Percentiles rank a stretch among this genome's conserved stretches.
Evolutionary conservation across 164 flowering plant species (phyloP).

Genomic region (Dillenia turbinata): DNA sequence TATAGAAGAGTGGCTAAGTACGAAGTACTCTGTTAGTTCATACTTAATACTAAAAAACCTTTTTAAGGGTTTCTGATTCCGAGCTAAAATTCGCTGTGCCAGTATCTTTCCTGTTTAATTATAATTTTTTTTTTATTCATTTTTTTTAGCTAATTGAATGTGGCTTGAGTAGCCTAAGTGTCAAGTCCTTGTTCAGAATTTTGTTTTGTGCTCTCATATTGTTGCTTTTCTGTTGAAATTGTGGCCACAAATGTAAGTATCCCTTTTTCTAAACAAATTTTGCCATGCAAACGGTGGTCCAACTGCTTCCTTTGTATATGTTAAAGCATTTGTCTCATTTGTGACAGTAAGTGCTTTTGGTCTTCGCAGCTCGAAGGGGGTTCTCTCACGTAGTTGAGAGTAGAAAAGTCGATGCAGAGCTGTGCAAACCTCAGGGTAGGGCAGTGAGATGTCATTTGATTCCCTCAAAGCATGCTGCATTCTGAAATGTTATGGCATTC

Average conservation of each 20-base stretch:
- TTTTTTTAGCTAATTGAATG: too few species aligned
- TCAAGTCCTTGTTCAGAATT: neutral
- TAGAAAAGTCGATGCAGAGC: too few species aligned
- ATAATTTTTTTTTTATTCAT: neutral
- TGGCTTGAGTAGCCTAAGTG: too few species aligned
- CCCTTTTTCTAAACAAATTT: neutral
- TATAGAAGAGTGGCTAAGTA: neutral
- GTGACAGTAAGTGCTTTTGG: neutral
- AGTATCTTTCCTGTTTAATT: neutral
- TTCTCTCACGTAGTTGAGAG: slow-evolving; percentile 39
- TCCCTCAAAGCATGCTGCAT: too few species aligned
- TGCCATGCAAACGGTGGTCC: neutral
- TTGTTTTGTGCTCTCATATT: neutral
- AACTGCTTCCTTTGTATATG: neutral
- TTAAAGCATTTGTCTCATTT: neutral
- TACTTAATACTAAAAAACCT: neutral
- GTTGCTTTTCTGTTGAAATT: neutral
- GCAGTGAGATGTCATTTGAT: too few species aligned
- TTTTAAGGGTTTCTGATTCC: neutral
- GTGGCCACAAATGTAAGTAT: neutral
- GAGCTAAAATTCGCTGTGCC: neutral
- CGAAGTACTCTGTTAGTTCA: neutral
- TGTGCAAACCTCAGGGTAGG: too few species aligned
- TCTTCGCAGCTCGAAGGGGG: slow-evolving; percentile 75
- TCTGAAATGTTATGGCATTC: too few species aligned